A percentile compares a stretch with the other conserved stretches of the same genome.
phyloP scores from a whole-genome alignment of 176 grass and related monocot species.

The Carex parvula region DNA sequence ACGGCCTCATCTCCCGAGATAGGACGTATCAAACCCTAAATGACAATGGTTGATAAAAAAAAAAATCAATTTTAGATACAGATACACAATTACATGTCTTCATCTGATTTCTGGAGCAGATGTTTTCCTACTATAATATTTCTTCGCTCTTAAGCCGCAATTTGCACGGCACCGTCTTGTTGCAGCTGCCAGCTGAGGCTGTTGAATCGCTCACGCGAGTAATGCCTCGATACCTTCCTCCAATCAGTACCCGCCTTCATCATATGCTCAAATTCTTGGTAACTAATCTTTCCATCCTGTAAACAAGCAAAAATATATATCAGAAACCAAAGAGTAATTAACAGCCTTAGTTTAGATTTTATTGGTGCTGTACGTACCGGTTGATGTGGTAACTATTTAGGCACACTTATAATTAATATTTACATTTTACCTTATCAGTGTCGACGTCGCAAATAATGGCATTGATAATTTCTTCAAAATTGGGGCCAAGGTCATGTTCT shows the following conservation, averaged over 20 bases:
- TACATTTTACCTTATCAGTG: slow-evolving; percentile 64
- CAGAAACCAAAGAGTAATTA: neutral
- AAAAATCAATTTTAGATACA: neutral
- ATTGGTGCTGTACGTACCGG: neutral
- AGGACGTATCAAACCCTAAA: no score
- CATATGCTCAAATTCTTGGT: slow-evolving; percentile 76
- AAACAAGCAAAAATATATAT: neutral
- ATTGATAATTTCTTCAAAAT: slow-evolving; percentile 61
- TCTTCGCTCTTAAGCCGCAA: slow-evolving; percentile 14
- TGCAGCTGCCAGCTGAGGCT: slow-evolving; percentile 71
- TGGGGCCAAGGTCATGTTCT: slow-evolving; percentile 44
- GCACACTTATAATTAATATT: neutral
- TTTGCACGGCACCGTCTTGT: slow-evolving; percentile 74
- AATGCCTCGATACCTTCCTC: slow-evolving; percentile 81
- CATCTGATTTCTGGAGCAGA: neutral
- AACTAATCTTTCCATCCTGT: slow-evolving; percentile 87
- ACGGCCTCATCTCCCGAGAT: no score
- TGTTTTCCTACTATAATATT: neutral
- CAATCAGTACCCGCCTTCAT: slow-evolving; percentile 93
- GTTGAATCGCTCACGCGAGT: slow-evolving; percentile 80
- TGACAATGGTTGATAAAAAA: neutral
- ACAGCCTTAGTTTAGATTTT: neutral
- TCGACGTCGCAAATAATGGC: slow-evolving; percentile 81
- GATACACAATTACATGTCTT: neutral
- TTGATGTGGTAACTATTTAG: neutral